Evolutionary conservation across 306 rosid genomes (phyloP), one percentile per base, ranked within the genome.

Genomic region (Boehmeria nivea): DNA sequence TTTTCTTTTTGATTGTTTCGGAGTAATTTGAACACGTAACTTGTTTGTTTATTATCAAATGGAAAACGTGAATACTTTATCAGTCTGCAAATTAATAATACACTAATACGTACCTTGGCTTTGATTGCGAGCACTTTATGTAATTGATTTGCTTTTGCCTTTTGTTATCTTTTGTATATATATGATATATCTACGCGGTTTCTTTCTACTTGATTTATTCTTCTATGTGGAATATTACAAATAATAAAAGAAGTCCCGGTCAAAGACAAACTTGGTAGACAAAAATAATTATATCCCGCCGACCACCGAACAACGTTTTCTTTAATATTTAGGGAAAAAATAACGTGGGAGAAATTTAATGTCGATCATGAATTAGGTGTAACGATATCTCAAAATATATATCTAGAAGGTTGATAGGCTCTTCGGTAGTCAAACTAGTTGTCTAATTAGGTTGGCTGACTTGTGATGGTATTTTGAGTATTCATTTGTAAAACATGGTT

Each of bases 261-360:
- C 56, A 51, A 51, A 51, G 56, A 26, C 22, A 51, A 51, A 15
- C n/a, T 51, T 51, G 56, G 37, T n/a, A 8, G 12, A 15, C 56
- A 24, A 51, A 25, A 28, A 28, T 3, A 28, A 28, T 28, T 28
- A 51, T 26, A 18, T 15, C 1, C 16, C 6, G 38, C 38, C 53
- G 38, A 51, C 56, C 19, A 18, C 56, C 8, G 18, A 51, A 27
- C 56, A 14, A 26, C 6, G 0, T 6, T 25, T 8, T 12, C 12
- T 48, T 48, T 48, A 20, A 8, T 48, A 11, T 49, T 51, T 25
- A 12, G 27, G 6, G 44, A 7, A 57, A 42, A 40, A 39, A 15
- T 6, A 56, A 57, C 36, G 49, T 40, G 23, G 38, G 14, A 57
- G 36, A 57, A 37, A 16, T 40, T 25, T 57, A n/a, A 15, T 1